Base-by-base conservation (phyloP, 768 basidiomycete genomes). In the Gloeostereum incarnatum region DNA sequence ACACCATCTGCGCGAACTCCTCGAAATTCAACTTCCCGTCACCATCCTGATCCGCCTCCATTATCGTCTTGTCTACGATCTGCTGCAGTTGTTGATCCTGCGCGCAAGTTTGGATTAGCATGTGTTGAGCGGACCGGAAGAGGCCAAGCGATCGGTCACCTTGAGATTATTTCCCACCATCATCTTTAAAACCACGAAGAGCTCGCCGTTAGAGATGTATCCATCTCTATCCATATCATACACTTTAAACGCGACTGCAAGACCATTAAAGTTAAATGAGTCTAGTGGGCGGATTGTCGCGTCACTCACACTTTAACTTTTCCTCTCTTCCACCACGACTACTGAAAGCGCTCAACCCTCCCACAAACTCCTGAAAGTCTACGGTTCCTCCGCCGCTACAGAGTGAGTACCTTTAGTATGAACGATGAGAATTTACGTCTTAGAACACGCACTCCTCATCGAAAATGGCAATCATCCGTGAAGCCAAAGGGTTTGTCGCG, bases 131-230 rank as follows among this genome's bases (percentile, higher is more conserved):
- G 10, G 19, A 31, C 30, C 16, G 20, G 25, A 20, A 10, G 19
- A 16, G 29, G 11, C 8, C 25, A 6, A 20, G 25, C n/a, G n/a
- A 31, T 43, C 19, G 41, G 59, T 42, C 34, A 91, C 91, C 72
- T 99, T 99, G 51, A 99, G 67, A 61, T 99, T 99, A 60, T 86
- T 97, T 23, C 96, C 96, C 35, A 98, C 96, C 96, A 99, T 99
- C 90, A 98, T 98, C 73, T 99, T 99, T 47, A 99, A 67, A 26
- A 99, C 96, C 33, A 99, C 66, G 67, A 97, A 99, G 21, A 99
- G 76, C 61, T 99, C 96, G 40, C 96, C 96, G 53, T 99, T 99
- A 9, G 92, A 96, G 58, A 99, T 99, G 62, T 62, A 99, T 6
- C 91, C 92, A 54, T 99, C 96, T 36, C 96, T 75, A 58, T 99